A percentile compares a stretch with the other conserved stretches of the same genome.
Conservation (phyloP, 768 basidiomycete species). For the Termitomyces heimii region DNA sequence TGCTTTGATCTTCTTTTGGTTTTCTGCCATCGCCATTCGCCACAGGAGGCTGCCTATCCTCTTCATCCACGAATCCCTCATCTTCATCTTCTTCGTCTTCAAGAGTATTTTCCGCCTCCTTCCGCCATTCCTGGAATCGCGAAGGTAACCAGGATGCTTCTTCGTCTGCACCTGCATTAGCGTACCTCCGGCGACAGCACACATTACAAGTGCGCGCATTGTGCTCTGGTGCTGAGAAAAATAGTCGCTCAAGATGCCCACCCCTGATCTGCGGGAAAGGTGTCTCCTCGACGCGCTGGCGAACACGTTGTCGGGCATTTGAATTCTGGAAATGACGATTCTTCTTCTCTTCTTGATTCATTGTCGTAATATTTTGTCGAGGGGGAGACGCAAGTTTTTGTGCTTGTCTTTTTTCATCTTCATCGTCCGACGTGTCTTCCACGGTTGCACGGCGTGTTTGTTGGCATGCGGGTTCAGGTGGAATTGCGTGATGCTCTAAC, state of each 20-base stretch:
- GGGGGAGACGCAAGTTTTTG: not conserved
- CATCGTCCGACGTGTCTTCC: slow-evolving; percentile 10
- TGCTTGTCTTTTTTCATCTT: slow-evolving; percentile 1
- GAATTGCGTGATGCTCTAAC: not conserved
- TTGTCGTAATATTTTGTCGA: not conserved
- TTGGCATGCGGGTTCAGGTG: not conserved
- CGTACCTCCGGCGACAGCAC: slow-evolving; percentile 48
- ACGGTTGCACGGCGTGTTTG: slow-evolving; percentile 8
- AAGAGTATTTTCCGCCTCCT: not conserved
- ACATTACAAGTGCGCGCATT: slow-evolving; percentile 62
- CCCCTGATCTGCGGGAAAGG: slow-evolving; percentile 85
- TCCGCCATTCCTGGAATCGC: slow-evolving; percentile 11
- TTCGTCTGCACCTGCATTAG: not conserved
- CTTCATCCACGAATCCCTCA: slow-evolving; percentile 42
- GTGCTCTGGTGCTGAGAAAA: slow-evolving; percentile 77
- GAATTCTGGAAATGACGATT: slow-evolving; percentile 4
- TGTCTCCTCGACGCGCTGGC: slow-evolving; percentile 23
- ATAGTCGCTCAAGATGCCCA: slow-evolving; percentile 68
- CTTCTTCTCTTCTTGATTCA: not conserved
- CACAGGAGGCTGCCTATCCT: slow-evolving; percentile 6
- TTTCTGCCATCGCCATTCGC: slow-evolving; percentile 23
- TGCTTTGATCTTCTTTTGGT: slow-evolving; percentile 20
- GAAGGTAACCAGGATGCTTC: slow-evolving; percentile 17
- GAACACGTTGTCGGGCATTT: not conserved
- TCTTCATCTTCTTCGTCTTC: slow-evolving; percentile 28